These are phyloP conservation scores for Wickerhamomyces kurtzmanii DNA, from an alignment of 805 yeast genomes.

Conservation along the genomic window DNA sequence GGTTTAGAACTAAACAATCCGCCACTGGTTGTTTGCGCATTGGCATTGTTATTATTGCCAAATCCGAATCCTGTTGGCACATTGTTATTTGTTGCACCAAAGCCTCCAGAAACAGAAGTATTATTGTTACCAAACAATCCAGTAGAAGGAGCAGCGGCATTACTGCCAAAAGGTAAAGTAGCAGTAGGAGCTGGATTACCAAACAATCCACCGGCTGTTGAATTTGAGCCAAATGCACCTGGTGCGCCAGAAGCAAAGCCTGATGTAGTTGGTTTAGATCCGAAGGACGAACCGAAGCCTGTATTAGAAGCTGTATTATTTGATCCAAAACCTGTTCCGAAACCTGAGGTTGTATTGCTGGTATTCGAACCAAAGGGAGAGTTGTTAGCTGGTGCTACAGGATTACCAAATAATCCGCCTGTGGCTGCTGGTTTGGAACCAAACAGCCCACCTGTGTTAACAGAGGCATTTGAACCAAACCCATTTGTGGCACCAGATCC, in stretches of 20 bases:
- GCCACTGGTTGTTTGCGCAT: constrained; percentile 12
- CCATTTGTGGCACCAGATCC: constrained; percentile 1
- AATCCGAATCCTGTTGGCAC: constrained; percentile 2
- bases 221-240: too few species aligned
- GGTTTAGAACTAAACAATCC: constrained; percentile 20
- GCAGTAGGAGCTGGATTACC: constrained; percentile 17
- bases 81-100: constrained; percentile 14
- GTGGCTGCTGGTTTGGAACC: constrained; percentile 9
- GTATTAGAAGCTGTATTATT: background rate
- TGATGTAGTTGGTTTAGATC: constrained; percentile 5
- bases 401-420: constrained; percentile 17
- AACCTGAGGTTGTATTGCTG: constrained; percentile 1
- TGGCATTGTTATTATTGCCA: constrained; percentile 2
- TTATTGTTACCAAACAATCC: constrained; percentile 12
- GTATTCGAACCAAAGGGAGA: constrained; percentile 16
- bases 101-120: constrained; percentile 4
- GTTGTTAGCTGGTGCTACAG: constrained; percentile 12
- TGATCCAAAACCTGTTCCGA: constrained; percentile 5
- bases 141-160: constrained; percentile 17
- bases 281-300: too few species aligned
- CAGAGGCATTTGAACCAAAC: constrained; percentile 8
- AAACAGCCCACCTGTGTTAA: constrained; percentile 7
- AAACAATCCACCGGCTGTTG: constrained; percentile 25
- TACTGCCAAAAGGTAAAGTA: constrained; percentile 9
- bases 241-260: constrained; percentile 5